Evolutionary conservation across 192 early-diverging fungal species (phyloP).

Genomic region (Entomortierella beljakovae): DNA sequence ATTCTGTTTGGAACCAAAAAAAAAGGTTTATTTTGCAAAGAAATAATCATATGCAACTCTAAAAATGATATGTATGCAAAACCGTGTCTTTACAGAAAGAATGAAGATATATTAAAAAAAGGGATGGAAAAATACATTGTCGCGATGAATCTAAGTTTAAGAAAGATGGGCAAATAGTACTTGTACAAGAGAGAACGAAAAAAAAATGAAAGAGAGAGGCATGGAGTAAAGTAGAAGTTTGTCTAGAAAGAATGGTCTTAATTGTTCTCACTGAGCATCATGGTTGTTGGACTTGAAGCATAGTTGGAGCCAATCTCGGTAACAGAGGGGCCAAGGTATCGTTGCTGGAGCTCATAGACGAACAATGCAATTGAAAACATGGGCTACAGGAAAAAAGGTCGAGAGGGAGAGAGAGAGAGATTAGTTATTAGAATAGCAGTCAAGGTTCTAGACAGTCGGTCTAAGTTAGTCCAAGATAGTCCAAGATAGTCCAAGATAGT

Average conservation of each 20-base stretch:
- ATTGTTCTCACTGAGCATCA: constrained; percentile 39
- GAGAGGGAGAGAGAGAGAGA: not conserved
- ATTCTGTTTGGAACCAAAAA: no score
- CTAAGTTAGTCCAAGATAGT: no score
- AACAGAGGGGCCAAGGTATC: constrained; percentile 32
- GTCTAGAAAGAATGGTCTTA: not conserved
- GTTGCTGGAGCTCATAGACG: constrained; percentile 78
- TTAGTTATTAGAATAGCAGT: not conserved
- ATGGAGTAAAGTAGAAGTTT: not conserved
- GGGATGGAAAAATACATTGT: not conserved
- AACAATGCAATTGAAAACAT: constrained; percentile 72
- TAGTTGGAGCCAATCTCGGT: constrained; percentile 19
- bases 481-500: no score
- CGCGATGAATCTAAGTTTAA: constrained; percentile 15
- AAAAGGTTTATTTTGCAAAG: no score
- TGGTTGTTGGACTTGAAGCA: constrained; percentile 1
- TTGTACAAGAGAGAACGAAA: not conserved
- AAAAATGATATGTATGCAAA: constrained; percentile 7
- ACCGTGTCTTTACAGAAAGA: not conserved
- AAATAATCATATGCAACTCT: no score
- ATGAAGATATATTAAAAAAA: constrained; percentile 24
- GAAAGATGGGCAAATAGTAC: constrained; percentile 14
- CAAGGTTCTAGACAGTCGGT: no score
- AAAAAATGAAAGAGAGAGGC: not conserved
- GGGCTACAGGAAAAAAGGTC: constrained; percentile 28